These are phyloP conservation scores for Bjerkandera adusta DNA, from an alignment of 1,284 basidiomycete species.

Conservation along the genomic window DNA sequence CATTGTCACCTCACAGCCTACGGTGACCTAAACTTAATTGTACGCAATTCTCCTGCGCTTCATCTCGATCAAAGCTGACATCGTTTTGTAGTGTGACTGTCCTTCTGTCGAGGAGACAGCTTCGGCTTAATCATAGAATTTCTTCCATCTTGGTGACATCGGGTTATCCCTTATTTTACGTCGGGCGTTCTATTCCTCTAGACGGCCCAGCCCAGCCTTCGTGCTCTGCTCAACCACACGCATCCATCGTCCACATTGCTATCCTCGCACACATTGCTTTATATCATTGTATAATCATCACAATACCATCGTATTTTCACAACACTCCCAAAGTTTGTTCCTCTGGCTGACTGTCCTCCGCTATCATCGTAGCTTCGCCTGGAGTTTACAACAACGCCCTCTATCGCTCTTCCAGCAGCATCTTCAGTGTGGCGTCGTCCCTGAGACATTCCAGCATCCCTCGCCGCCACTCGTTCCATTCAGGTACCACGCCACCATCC, in stretches of 20 bases:
- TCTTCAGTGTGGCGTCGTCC: too few relatives aligned
- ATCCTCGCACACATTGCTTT: slow-evolving; percentile 10
- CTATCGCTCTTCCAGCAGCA: too few relatives aligned
- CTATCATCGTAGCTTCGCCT: too few relatives aligned
- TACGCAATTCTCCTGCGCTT: slow-evolving; percentile 39
- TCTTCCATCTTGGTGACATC: slow-evolving; percentile 9
- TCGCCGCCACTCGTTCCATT: too few relatives aligned
- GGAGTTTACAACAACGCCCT: too few relatives aligned
- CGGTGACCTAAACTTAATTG: slow-evolving; percentile 79
- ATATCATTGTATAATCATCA: slow-evolving; percentile 13
- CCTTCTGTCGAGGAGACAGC: slow-evolving; percentile 77
- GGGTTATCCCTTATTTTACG: slow-evolving; percentile 9
- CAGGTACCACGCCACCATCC: too few relatives aligned
- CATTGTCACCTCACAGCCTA: slow-evolving; percentile 50
- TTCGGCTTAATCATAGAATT: slow-evolving; percentile 16
- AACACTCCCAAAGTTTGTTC: too few relatives aligned
- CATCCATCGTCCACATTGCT: slow-evolving; percentile 24
- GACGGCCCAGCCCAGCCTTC: slow-evolving; percentile 22
- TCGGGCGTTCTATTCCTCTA: slow-evolving; percentile 27
- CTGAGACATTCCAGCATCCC: too few relatives aligned
- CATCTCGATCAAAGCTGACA: not conserved
- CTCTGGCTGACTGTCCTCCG: too few relatives aligned
- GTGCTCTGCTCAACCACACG: slow-evolving; percentile 33
- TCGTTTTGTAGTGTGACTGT: slow-evolving; percentile 72
- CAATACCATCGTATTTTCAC: slow-evolving; percentile 1